Conservation (phyloP, 768 basidiomycete genomes). For the Rhodotorula sphaerocarpa region DNA sequence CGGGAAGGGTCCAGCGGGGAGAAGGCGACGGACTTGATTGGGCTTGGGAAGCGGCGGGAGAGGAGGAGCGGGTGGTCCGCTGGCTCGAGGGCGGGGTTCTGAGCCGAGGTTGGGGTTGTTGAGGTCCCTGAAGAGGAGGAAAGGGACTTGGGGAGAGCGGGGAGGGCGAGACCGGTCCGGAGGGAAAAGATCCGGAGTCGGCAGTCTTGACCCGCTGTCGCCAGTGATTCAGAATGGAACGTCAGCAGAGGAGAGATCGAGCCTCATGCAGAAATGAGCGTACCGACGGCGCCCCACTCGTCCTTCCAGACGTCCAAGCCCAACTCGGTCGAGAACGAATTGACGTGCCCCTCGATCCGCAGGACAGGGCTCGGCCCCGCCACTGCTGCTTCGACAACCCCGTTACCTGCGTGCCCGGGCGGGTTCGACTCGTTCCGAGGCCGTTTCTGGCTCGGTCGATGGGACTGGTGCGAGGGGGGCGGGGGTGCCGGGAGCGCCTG, state of each 20-base stretch:
- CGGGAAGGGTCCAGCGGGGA: slow-evolving; percentile 8
- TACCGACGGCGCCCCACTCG: slow-evolving; percentile 20
- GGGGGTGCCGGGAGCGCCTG: neutral
- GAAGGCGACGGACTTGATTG: slow-evolving; percentile 21
- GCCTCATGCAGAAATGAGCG: neutral
- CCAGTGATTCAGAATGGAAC: neutral
- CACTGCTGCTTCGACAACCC: no score
- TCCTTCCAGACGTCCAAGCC: slow-evolving; percentile 27
- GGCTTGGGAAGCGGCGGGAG: neutral
- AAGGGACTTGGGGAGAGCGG: neutral
- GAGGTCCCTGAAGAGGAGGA: neutral
- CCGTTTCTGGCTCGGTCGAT: neutral
- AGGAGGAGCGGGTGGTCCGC: neutral
- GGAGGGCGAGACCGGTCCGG: slow-evolving; percentile 11
- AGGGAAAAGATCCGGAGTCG: slow-evolving; percentile 32
- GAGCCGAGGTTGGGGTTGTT: neutral
- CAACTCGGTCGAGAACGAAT: slow-evolving; percentile 11
- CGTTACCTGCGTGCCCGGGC: no score
- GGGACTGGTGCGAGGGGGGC: neutral
- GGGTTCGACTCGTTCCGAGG: no score
- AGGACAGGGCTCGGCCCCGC: neutral
- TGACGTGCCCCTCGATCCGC: slow-evolving; percentile 17
- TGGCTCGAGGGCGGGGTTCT: neutral
- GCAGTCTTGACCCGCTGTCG: slow-evolving; percentile 22
- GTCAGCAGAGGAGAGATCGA: neutral